phyloP scores from a whole-genome alignment of 768 basidiomycete species.

The Leccinum imitatum region DNA sequence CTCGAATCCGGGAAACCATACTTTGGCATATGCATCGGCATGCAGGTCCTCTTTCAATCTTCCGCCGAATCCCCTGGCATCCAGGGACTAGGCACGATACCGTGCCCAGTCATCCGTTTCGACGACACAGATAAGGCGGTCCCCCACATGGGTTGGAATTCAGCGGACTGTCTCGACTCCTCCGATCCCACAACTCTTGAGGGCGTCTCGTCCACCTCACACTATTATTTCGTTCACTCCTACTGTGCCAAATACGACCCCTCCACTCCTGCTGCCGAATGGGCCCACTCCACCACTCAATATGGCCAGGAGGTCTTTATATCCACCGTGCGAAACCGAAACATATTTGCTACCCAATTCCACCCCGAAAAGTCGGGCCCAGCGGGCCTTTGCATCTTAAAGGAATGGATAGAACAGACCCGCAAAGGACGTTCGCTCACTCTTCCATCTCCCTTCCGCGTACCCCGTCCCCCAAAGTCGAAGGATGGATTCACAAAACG shows the following conservation, averaged over 20 bases:
- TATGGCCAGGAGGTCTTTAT: slow-evolving; percentile 94
- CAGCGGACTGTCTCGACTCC: slow-evolving; percentile 57
- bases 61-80: slow-evolving; percentile 73
- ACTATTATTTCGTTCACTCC: slow-evolving; percentile 98
- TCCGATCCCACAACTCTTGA: slow-evolving; percentile 40
- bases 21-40: slow-evolving; percentile 97
- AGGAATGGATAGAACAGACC: slow-evolving; percentile 72
- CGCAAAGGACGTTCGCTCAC: slow-evolving; percentile 38
- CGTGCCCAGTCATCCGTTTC: slow-evolving; percentile 78
- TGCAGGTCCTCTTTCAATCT: slow-evolving; percentile 91
- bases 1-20: slow-evolving; percentile 88
- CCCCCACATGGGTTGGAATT: slow-evolving; percentile 99
- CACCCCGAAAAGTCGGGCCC: slow-evolving; percentile 97
- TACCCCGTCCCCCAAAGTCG: slow-evolving; percentile 39
- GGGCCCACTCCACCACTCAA: slow-evolving; percentile 85
- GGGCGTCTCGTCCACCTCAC: slow-evolving; percentile 50
- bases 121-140: slow-evolving; percentile 75
- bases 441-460: slow-evolving; percentile 29
- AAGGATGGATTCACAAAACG: slow-evolving; percentile 84
- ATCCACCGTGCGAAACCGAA: slow-evolving; percentile 76
- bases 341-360: slow-evolving; percentile 92
- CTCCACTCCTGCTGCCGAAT: slow-evolving; percentile 58
- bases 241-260: slow-evolving; percentile 80
- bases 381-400: slow-evolving; percentile 79
- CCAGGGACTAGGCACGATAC: slow-evolving; percentile 81